Evolutionary conservation across 805 yeast genomes (phyloP).

Genomic region (Candida coleopterorum): DNA sequence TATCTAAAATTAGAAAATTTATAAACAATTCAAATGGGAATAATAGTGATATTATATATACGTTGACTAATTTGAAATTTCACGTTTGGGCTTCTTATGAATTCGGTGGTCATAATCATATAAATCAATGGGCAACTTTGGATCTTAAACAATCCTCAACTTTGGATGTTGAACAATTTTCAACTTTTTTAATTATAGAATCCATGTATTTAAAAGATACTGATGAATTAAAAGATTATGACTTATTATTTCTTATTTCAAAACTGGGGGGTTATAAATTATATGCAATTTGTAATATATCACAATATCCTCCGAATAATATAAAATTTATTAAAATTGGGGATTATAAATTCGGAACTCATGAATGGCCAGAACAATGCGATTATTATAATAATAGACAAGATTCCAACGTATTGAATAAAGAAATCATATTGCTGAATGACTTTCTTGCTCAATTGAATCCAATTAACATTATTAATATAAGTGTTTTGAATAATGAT

Average conservation of each 20-base stretch:
- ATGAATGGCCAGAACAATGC: slow-evolving; percentile 10
- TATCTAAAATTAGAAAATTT: slow-evolving; percentile 29
- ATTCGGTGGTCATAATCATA: slow-evolving; percentile 50
- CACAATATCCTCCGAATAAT: slow-evolving; percentile 51
- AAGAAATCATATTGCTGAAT: slow-evolving; percentile 10
- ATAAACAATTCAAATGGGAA: slow-evolving; percentile 31
- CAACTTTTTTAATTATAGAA: slow-evolving; percentile 31
- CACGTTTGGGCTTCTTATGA: slow-evolving; percentile 70
- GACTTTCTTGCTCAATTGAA: slow-evolving; percentile 10
- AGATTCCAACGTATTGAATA: background rate
- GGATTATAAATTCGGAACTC: slow-evolving; percentile 8
- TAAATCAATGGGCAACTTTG: slow-evolving; percentile 53
- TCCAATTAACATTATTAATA: slow-evolving; percentile 16
- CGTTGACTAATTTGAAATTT: slow-evolving; percentile 55
- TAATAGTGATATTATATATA: slow-evolving; percentile 46
- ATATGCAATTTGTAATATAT: slow-evolving; percentile 47
- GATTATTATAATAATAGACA: no score
- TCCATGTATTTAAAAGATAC: slow-evolving; percentile 22
- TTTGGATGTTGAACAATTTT: slow-evolving; percentile 11
- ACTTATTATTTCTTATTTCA: slow-evolving; percentile 38
- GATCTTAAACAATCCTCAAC: no score
- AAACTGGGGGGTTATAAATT: slow-evolving; percentile 37
- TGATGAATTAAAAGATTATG: slow-evolving; percentile 12
- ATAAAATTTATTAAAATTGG: slow-evolving; percentile 37
- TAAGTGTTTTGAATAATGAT: slow-evolving; percentile 11